Percentiles rank a stretch among this genome's conserved stretches.
Conservation (phyloP, 129 eudicot species). For the Helianthus tuberosus region DNA sequence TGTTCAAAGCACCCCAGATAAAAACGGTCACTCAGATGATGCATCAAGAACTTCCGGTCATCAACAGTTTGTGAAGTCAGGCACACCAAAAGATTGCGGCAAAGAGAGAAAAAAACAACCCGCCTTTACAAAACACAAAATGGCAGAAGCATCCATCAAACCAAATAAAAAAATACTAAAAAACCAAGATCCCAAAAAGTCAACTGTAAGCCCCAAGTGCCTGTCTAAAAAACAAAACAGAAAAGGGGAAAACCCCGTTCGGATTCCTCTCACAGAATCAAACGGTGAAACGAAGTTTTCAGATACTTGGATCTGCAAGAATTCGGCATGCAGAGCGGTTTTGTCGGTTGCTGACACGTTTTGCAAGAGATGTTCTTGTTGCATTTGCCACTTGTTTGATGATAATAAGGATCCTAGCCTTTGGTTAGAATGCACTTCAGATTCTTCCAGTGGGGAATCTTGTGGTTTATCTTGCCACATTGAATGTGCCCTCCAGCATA, state of each 20-base stretch:
- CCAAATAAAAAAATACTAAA: conserved; percentile 47
- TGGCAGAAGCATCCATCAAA: conserved; percentile 59
- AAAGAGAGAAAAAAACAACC: conserved; percentile 44
- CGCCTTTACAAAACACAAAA: conserved; percentile 46
- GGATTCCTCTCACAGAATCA: conserved; percentile 53
- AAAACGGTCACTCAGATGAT: conserved; percentile 45
- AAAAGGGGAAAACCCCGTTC: conserved; percentile 75
- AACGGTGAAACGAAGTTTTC: conserved; percentile 45
- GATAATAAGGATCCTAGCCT: conserved; percentile 98
- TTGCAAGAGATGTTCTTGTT: conserved; percentile 97
- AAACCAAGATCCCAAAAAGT: conserved; percentile 60
- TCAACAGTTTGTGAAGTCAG: conserved; percentile 46
- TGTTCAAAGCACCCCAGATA: conserved; percentile 54
- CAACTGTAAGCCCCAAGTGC: conserved; percentile 49
- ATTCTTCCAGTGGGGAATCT: conserved; percentile 60
- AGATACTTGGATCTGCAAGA: conserved; percentile 81
- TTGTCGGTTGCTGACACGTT: conserved; percentile 70
- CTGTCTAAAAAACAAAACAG: conserved; percentile 63
- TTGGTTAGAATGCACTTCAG: conserved; percentile 91
- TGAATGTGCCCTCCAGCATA: conserved; percentile 86
- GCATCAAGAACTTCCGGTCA: conserved; percentile 50
- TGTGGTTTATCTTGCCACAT: conserved; percentile 95
- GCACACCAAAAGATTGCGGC: conserved; percentile 34
- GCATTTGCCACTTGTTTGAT: conserved; percentile 92
- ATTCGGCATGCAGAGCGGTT: conserved; percentile 89